Evolutionary conservation across 805 yeast genomes (phyloP).

Genomic region (Ogataea nitratoaversa): DNA sequence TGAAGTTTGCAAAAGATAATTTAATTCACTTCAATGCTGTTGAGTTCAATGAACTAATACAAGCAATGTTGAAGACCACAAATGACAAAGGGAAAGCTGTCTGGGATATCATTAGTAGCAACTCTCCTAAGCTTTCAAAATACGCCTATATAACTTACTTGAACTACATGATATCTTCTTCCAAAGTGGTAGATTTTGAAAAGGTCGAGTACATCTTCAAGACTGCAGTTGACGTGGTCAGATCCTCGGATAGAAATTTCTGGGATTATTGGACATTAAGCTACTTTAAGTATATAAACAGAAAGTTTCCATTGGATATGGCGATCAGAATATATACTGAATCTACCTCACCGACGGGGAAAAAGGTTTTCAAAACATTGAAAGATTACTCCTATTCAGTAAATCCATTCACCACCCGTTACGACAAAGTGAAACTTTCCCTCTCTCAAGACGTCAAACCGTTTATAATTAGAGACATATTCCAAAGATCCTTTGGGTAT

Average conservation of each 20-base stretch:
- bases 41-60: conserved; percentile 30
- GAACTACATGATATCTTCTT: conserved; percentile 24
- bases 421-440: conserved; percentile 20
- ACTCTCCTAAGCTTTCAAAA: conserved; percentile 19
- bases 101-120: conserved; percentile 26
- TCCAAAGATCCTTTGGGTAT: conserved; percentile 19
- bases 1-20: conserved; percentile 23
- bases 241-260: conserved; percentile 18
- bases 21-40: conserved; percentile 21
- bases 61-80: conserved; percentile 20
- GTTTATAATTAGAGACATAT: conserved; percentile 26
- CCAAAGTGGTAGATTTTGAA: conserved; percentile 19
- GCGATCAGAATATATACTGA: conserved; percentile 23
- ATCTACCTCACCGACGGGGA: conserved; percentile 1
- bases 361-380: conserved; percentile 12
- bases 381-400: conserved; percentile 10
- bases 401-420: conserved; percentile 29
- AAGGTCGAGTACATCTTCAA: conserved; percentile 21
- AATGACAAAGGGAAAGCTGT: conserved; percentile 16
- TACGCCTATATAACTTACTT: conserved; percentile 26
- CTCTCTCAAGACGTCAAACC: conserved; percentile 14
- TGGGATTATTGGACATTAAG: conserved; percentile 29
- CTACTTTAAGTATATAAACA: conserved; percentile 29
- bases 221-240: conserved; percentile 9
- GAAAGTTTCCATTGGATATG: conserved; percentile 20